Base-by-base conservation (phyloP, 768 basidiomycete genomes). In the Xerocomellus chrysenteron region DNA sequence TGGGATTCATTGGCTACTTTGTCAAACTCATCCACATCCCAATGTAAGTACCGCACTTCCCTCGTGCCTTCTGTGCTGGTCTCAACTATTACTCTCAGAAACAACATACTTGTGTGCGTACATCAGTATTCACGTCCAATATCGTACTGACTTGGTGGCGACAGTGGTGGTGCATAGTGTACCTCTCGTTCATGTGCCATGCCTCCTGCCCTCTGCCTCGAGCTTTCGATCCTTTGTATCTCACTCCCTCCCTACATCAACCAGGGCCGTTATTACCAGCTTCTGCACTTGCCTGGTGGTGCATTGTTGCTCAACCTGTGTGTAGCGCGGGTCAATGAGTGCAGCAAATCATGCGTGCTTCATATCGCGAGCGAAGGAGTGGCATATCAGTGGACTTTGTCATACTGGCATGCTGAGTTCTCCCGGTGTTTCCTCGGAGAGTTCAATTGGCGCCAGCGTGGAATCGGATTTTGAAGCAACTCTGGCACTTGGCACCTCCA, bases 1-100 rank as follows among this genome's bases (percentile, higher is more conserved):
- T 98, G 95, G 97, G 97, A 16, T 96, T 98, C 82, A 94, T 99
- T 72, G 97, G 97, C 16, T 99, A 96, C 79, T 89, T 98, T 70
- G 95, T 97, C 63, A 98, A 98, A 75, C 86, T 98, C 62, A 94
- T 98, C 65, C 94, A 98, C 75, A 97, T 96, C 74, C 94, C 95
- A 66, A 96, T 97, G 94, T 96, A 64, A 78, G 94, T 85, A 32
- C 37, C 56, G 17, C 51, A 39, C 51, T 39, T 49, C 40, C 32
- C 42, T 33, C 33, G 16, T 46, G 17, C 21, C n/a, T 48, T 48
- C 12, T 43, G 13, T 44, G 44, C 52, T 9, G 10, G 47, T 54
- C 58, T 64, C 50, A 68, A 64, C 62, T 47, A 8, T 35, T 14
- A 3, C 24, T 53, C 54, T 14, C 67, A 96, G 94, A 83, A 97